Evolutionary conservation across 177 flowering plant species (phyloP).

Genomic region (Telopea speciosissima): DNA sequence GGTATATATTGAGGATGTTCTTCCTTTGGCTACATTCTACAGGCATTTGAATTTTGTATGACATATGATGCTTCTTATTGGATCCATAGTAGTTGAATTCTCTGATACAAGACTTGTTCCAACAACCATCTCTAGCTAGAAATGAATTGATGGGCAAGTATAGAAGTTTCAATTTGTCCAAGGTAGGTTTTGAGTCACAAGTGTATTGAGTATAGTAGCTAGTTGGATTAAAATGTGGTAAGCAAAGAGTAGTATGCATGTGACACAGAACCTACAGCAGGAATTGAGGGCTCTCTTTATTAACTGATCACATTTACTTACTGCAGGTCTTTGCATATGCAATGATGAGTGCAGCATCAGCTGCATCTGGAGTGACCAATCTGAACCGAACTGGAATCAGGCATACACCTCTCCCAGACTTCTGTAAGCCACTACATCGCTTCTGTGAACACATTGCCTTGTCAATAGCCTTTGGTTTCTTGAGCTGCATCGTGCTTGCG

Average conservation of each 20-base stretch:
- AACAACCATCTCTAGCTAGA: neutral
- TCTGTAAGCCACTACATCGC: slow-evolving; percentile 67
- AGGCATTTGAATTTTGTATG: neutral
- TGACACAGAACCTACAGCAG: neutral
- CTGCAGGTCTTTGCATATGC: slow-evolving; percentile 72
- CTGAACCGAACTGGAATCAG: slow-evolving; percentile 78
- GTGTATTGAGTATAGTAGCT: neutral
- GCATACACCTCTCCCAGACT: slow-evolving; percentile 66
- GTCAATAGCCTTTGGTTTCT: slow-evolving; percentile 66
- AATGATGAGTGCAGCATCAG: slow-evolving; percentile 87
- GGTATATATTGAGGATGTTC: neutral
- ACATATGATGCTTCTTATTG: too few relatives aligned
- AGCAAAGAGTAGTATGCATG: neutral
- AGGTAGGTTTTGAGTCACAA: neutral
- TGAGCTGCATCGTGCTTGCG: slow-evolving; percentile 62
- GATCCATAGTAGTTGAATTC: neutral
- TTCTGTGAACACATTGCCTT: slow-evolving; percentile 72
- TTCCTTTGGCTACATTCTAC: neutral
- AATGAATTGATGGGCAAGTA: neutral
- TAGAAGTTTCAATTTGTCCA: neutral
- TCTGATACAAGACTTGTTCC: neutral
- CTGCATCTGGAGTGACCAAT: slow-evolving; percentile 79
- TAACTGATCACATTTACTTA: neutral
- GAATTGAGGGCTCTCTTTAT: neutral
- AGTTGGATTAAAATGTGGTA: neutral